Evolutionary conservation across 2,329 filamentous ascomycete genomes (phyloP).

Genomic region (Teratosphaeria destructans): DNA sequence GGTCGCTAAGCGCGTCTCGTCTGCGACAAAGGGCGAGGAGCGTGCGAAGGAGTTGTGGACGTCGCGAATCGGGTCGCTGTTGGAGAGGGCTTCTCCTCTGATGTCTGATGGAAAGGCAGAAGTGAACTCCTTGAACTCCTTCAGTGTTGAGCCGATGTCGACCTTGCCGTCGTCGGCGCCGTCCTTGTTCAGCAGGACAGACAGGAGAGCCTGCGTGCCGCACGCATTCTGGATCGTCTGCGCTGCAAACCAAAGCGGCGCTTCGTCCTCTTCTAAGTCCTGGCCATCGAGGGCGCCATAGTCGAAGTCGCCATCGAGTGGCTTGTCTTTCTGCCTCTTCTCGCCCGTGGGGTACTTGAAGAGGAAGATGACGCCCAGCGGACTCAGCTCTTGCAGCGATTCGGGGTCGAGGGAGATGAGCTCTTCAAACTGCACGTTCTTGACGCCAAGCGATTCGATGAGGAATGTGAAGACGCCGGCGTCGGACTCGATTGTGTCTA

Average conservation of each 20-base stretch:
- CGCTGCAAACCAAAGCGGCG: constrained; percentile 76
- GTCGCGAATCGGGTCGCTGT: constrained; percentile 47
- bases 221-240: constrained; percentile 99
- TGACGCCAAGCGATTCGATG: constrained; percentile 82
- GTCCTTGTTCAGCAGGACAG: constrained; percentile 75
- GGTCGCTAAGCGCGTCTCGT: constrained; percentile 64
- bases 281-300: constrained; percentile 52
- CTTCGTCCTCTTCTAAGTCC: constrained; percentile 12
- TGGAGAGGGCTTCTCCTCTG: constrained; percentile 59
- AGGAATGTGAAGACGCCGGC: constrained; percentile 89
- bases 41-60: constrained; percentile 87
- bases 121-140: constrained; percentile 80
- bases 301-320: constrained; percentile 76
- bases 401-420: constrained; percentile 78
- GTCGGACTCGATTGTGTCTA: constrained; percentile 31
- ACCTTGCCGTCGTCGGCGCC: constrained; percentile 39
- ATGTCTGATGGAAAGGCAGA: constrained; percentile 63
- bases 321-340: constrained; percentile 48
- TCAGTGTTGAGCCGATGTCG: constrained; percentile 60
- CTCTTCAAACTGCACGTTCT: constrained; percentile 94
- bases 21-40: constrained; percentile 83
- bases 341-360: constrained; percentile 85
- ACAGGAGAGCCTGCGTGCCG: constrained; percentile 88
- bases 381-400: constrained; percentile 51
- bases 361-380: constrained; percentile 81